Base-by-base conservation (phyloP, 768 basidiomycete genomes). In the Strobilomyces dryophilus region DNA sequence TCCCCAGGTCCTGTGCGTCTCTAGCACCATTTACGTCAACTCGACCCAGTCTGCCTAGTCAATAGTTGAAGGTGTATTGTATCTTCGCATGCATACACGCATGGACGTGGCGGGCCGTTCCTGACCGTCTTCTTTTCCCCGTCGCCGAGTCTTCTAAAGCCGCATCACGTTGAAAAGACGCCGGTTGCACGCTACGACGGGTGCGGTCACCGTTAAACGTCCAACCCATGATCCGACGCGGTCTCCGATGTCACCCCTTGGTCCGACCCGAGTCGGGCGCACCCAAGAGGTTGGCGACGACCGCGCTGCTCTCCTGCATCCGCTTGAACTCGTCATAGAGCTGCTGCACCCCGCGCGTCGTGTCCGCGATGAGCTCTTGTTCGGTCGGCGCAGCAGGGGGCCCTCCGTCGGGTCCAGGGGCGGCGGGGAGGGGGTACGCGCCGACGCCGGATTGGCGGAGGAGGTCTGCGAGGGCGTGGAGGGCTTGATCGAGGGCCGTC, bases 371-470 rank as follows among this genome's bases (percentile, higher is more conserved):
- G 21, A 83, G 65, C 52, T 78, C 70, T 8, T 77, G 73, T 60
- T 82, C 82, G 0, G 69, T 73, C 2, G 75, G 80, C 10, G 63
- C 32, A 46, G 42, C 39, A 31, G 61, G 37, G 36, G 17, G 18
- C 9, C 15, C 14, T 14, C 15, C 14, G 37, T 52, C 46, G 29
- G 40, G 56, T 36, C 58, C 53, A 12, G 59, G 57, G 20, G 60
- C 41, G 1, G 71, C 69, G 5, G 79, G 66, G 10, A 83, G 57
- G 1, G 86, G 85, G 44, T 85, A 74, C 2, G 82, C 84, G 2
- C 85, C 87, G 17, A 87, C 76, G n/a, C 86, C 86, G 0, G 79
- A 77, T 47, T 79, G 74, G 2, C 78, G 74, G 55, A 87, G 69
- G 31, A 77, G 55, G 10, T 83, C 77, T 5, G 73, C 67, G 11